Evolutionary conservation across 805 yeast genomes (phyloP), one percentile per base, ranked within the genome.

Genomic region (Jamesozyma jinghongensis): DNA sequence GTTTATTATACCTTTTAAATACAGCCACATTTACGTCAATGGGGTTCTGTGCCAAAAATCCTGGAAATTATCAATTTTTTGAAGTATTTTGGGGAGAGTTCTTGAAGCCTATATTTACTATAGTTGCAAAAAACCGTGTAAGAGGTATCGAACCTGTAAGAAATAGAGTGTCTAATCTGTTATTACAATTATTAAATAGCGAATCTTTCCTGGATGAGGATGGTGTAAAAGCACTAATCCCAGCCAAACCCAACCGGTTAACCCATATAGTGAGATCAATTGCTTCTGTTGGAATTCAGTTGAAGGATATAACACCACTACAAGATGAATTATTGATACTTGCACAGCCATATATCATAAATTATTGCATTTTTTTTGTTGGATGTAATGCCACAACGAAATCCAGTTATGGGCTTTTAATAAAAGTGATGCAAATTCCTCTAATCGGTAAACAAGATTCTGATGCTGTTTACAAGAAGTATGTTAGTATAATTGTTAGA

Each of bases 211-310:
- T 8, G 5, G 13, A 13, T 19, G 10, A 19, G 7, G 12, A 12
- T 22, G 22, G n/a, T 13, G 10, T 17, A 42, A n/a, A 35, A 32
- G 26, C n/a, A n/a, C n/a, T n/a, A n/a, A n/a, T n/a, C n/a, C n/a
- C n/a, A n/a, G n/a, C n/a, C n/a, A n/a, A n/a, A n/a, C n/a, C n/a
- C n/a, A n/a, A n/a, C n/a, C n/a, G n/a, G n/a, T n/a, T n/a, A 16
- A 14, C 27, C 13, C 37, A 35, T 22, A 43, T 52, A 1, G 34
- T 55, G n/a, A 53, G 45, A 41, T 56, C 54, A 1, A 46, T 56
- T 19, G 56, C 56, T 10, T 46, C 61, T 3, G 40, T 33, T 2
- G 62, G 61, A 20, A 45, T 53, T 2, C 33, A 40, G 2, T 16
- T 39, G 2, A 42, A 35, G 2, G 56, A 56, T 17, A 51, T 56